These are phyloP conservation scores for Pseudogymnoascus sp. DNA, from an alignment of 2,329 filamentous ascomycete species.

Conservation along the genomic window DNA sequence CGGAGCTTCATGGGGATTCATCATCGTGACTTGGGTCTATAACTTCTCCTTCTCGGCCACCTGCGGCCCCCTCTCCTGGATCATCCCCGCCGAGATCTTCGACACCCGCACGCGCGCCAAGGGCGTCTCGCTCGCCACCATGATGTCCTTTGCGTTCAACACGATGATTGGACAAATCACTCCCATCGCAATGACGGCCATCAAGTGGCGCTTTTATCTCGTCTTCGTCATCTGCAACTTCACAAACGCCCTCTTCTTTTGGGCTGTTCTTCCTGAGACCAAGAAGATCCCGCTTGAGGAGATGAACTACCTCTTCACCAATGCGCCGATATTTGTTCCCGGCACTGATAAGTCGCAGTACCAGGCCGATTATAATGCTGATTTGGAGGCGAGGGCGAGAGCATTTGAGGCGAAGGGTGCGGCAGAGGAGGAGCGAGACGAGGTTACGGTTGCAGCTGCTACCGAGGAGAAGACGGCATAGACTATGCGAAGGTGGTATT, in stretches of 20 bases:
- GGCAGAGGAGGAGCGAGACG: neutral
- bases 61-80: constrained; percentile 59
- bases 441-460: neutral
- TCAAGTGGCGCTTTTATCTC: constrained; percentile 44
- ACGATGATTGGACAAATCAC: constrained; percentile 68
- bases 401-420: constrained; percentile 48
- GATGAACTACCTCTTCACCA: constrained; percentile 60
- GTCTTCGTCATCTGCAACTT: constrained; percentile 62
- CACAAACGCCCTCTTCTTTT: constrained; percentile 62
- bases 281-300: constrained; percentile 57
- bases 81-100: constrained; percentile 65
- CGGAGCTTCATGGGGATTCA: constrained; percentile 65
- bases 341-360: constrained; percentile 48
- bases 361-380: constrained; percentile 37
- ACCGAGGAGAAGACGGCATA: neutral
- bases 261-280: constrained; percentile 59
- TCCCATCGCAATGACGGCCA: constrained; percentile 43
- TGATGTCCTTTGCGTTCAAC: constrained; percentile 68
- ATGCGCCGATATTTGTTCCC: constrained; percentile 57
- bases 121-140: constrained; percentile 67
- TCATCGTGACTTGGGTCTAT: constrained; percentile 70
- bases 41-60: constrained; percentile 70
- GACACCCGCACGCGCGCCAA: constrained; percentile 69
- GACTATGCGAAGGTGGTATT: neutral
- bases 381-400: constrained; percentile 52